Percentiles rank a stretch among this genome's conserved stretches.
These are phyloP conservation scores for Auriculariales sp. DNA, from an alignment of 768 basidiomycete genomes.

Conservation along the genomic window DNA sequence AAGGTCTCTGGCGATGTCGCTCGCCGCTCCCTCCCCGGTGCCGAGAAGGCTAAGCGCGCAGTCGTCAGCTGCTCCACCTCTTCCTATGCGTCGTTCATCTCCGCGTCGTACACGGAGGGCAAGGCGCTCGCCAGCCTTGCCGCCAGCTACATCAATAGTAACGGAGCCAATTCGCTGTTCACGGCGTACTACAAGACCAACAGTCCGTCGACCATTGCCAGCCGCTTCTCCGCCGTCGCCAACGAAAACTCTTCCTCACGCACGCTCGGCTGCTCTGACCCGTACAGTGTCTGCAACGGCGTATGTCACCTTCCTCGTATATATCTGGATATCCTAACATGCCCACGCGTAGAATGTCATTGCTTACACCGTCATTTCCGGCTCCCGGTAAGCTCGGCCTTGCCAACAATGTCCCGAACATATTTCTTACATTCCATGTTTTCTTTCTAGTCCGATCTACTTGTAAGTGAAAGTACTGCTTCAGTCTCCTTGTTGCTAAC, in stretches of 20 bases:
- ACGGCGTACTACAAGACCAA: slow-evolving; percentile 22
- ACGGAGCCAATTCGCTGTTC: slow-evolving; percentile 26
- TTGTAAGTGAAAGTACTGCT: neutral
- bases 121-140: slow-evolving; percentile 22
- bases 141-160: slow-evolving; percentile 21
- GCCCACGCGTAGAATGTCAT: too few relatives aligned
- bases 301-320: too few relatives aligned
- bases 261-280: slow-evolving; percentile 29
- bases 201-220: slow-evolving; percentile 20
- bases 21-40: slow-evolving; percentile 18
- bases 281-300: slow-evolving; percentile 16
- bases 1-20: slow-evolving; percentile 22
- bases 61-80: slow-evolving; percentile 22
- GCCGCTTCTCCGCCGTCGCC: slow-evolving; percentile 24
- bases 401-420: too few relatives aligned
- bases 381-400: too few relatives aligned
- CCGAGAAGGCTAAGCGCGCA: slow-evolving; percentile 29
- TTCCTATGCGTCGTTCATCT: slow-evolving; percentile 24
- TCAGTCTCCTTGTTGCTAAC: neutral
- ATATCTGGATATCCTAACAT: too few relatives aligned
- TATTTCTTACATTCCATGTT: slow-evolving; percentile 19
- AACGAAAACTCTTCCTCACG: slow-evolving; percentile 25
- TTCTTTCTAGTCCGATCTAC: neutral
- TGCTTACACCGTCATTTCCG: slow-evolving; percentile 31
- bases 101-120: slow-evolving; percentile 27